A percentile compares a stretch with the other conserved stretches of the same genome.
phyloP scores from a whole-genome alignment of 1,284 basidiomycete genomes.

The Calocybe gambosa region DNA sequence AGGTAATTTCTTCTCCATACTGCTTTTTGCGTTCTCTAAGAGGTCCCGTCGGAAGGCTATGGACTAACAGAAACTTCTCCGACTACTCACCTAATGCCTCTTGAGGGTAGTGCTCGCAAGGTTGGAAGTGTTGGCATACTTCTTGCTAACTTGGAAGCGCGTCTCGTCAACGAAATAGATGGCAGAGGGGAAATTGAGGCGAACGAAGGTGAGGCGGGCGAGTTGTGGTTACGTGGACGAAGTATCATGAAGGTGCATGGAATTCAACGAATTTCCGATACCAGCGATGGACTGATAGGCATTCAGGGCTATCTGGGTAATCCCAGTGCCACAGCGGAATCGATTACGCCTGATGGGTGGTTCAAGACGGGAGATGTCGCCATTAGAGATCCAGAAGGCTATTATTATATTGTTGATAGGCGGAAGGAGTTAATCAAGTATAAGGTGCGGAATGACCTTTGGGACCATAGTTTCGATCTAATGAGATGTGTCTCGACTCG shows the following conservation, averaged over 20 bases:
- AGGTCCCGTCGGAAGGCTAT: conserved; percentile 43
- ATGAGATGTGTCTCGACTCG: neutral
- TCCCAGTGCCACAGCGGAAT: conserved; percentile 51
- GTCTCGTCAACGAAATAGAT: conserved; percentile 54
- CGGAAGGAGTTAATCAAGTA: conserved; percentile 85
- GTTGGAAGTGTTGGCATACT: conserved; percentile 67
- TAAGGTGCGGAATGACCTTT: conserved; percentile 37
- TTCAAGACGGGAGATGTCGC: conserved; percentile 83
- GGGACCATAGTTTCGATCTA: neutral
- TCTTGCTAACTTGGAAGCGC: conserved; percentile 73
- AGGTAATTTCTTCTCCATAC: conserved; percentile 27
- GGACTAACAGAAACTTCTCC: conserved; percentile 79
- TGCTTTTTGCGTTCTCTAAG: neutral
- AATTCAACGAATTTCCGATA: neutral
- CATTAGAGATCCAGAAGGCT: conserved; percentile 56
- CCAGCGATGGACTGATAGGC: neutral
- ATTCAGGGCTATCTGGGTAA: conserved; percentile 65
- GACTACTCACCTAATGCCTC: conserved; percentile 44
- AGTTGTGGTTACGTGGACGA: conserved; percentile 77
- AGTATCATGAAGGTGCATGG: conserved; percentile 68
- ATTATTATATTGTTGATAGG: conserved; percentile 60
- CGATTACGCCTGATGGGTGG: conserved; percentile 71
- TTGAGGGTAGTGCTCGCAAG: conserved; percentile 33
- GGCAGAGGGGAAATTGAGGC: conserved; percentile 48
- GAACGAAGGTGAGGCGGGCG: conserved; percentile 55